Evolutionary conservation across 2,329 filamentous ascomycete genomes (phyloP).

Genomic region (Diaporthe sp.): DNA sequence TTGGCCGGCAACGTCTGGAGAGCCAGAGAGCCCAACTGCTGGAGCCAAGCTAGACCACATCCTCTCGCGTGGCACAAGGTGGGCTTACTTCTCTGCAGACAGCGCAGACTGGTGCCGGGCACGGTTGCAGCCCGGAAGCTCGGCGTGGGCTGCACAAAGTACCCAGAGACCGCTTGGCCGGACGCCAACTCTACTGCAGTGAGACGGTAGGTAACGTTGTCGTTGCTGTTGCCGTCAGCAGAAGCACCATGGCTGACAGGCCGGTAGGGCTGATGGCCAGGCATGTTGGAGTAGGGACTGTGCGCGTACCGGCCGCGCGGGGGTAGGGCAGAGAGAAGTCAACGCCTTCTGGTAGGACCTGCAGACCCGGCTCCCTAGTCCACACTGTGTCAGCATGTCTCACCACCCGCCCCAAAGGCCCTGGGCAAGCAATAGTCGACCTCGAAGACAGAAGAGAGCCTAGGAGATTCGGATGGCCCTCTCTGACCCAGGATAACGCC

Average conservation of each 20-base stretch:
- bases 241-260: neutral
- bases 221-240: neutral
- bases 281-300: neutral
- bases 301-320: neutral
- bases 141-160: conserved; percentile 15
- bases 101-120: neutral
- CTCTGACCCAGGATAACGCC: neutral
- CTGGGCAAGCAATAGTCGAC: neutral
- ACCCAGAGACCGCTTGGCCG: neutral
- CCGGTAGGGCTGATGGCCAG: conserved; percentile 7
- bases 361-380: neutral
- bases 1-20: neutral
- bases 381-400: conserved; percentile 18
- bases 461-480: neutral
- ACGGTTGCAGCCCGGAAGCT: conserved; percentile 15
- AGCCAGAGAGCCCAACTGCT: conserved; percentile 15
- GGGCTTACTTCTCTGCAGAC: conserved; percentile 10
- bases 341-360: conserved; percentile 6
- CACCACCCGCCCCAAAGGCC: neutral
- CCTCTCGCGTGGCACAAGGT: conserved; percentile 9
- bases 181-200: neutral
- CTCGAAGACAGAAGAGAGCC: neutral
- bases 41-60: neutral
- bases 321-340: neutral
- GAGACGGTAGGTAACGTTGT: conserved; percentile 11